Evolutionary conservation across 441 rosid genomes (phyloP), one percentile per base, ranked within the genome.

Genomic region (Arabidopsis hybrid): DNA sequence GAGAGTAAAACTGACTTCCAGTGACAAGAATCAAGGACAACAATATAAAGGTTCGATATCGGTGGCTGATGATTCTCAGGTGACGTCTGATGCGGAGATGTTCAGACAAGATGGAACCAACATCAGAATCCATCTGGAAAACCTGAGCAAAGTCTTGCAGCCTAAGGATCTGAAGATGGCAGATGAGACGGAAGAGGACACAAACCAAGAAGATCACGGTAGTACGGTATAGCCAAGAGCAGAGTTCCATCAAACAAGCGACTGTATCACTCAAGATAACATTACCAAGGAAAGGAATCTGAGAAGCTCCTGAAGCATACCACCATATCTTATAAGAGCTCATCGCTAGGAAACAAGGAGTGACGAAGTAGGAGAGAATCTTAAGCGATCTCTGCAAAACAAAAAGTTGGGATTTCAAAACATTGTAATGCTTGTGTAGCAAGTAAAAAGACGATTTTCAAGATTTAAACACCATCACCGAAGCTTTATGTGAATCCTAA

Each of bases 231-330:
- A 94, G 89, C 99, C 99, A 94, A 0, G 99, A 94, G 77, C 78
- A 82, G 29, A 94, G 82, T 72, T 94, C 97, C 97, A 92, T 83
- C 11, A 80, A 2, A 82, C 99, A 94, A 8, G 99, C 96, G 1
- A 94, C 87, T 2, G 81, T 59, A 65, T 92, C 97, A 29, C 99
- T 92, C 47, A 89, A 72, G 85, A 86, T 66, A 17, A 88, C 91
- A 11, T 88, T 88, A 17, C 97, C 97, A 8, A 92, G 67, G 84
- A 92, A 94, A 3, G 99, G 99, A 68, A 94, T 94, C 60, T 85
- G 89, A 58, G 97, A 89, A 69, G 95, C 95, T 7, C 95, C 97
- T 5, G 99, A 92, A 3, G 96, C 93, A 58, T 94, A 92, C 99
- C 97, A 92, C 99, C 99, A 95, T 80, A 92, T 88, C 79, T 92